These are phyloP conservation scores for Fusarium humuli DNA, from an alignment of 2,329 filamentous ascomycete genomes.

Conservation along the genomic window DNA sequence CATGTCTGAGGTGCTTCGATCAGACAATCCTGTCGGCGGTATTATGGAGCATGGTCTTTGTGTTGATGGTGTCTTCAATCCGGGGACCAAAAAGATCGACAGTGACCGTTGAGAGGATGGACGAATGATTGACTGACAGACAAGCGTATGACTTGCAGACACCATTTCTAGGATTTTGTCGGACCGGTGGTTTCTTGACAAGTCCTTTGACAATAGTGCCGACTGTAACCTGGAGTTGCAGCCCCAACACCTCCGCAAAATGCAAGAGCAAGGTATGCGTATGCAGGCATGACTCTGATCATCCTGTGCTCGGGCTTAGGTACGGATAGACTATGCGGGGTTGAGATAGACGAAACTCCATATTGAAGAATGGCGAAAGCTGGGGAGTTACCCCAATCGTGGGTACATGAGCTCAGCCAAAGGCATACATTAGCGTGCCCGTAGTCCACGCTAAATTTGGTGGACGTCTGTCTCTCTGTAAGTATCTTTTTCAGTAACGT, in stretches of 20 bases:
- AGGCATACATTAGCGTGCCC: not conserved
- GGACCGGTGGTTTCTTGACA: slow-evolving; percentile 13
- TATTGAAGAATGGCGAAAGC: not conserved
- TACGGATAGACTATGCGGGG: not conserved
- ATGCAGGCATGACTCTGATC: not conserved
- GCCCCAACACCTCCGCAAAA: slow-evolving; percentile 6
- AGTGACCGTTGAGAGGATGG: slow-evolving; percentile 3
- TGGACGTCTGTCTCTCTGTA: not conserved
- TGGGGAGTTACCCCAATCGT: not conserved
- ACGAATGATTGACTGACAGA: not conserved
- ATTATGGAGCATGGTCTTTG: slow-evolving; percentile 15
- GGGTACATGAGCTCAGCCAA: not conserved
- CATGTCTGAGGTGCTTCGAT: not conserved
- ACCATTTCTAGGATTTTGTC: not conserved
- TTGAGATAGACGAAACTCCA: slow-evolving; percentile 1
- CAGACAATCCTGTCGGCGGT: slow-evolving; percentile 13
- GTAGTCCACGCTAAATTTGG: not conserved
- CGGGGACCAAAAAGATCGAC: not conserved
- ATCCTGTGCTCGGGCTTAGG: not conserved
- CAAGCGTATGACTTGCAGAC: not conserved
- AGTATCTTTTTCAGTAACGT: not conserved
- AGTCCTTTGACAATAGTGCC: not conserved
- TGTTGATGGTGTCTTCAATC: not conserved
- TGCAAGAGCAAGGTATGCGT: not conserved
- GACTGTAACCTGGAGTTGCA: slow-evolving; percentile 4